These are phyloP conservation scores for Didymella keratinophila DNA, from an alignment of 2,329 filamentous ascomycete species.

Conservation along the genomic window DNA sequence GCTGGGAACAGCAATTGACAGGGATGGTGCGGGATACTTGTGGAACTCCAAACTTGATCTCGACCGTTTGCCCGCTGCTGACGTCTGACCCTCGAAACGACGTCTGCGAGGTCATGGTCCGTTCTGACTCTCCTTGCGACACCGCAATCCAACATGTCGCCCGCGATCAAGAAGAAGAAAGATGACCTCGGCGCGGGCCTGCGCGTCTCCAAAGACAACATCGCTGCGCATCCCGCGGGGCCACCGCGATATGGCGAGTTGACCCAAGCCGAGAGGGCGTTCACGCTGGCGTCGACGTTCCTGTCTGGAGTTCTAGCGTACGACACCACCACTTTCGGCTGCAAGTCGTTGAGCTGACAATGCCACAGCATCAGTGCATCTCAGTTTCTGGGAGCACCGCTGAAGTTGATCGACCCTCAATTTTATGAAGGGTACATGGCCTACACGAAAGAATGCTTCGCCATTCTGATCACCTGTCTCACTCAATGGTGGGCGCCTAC, in stretches of 20 bases:
- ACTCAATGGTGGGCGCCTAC: slow-evolving; percentile 91
- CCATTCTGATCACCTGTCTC: slow-evolving; percentile 77
- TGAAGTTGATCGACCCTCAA: slow-evolving; percentile 78
- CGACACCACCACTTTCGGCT: slow-evolving; percentile 17
- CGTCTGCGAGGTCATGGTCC: slow-evolving; percentile 23
- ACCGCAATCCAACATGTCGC: slow-evolving; percentile 24
- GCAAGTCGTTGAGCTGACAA: slow-evolving; percentile 23
- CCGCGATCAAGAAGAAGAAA: slow-evolving; percentile 44
- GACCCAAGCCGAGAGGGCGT: slow-evolving; percentile 59
- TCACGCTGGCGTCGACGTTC: slow-evolving; percentile 60
- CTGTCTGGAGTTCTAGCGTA: slow-evolving; percentile 59
- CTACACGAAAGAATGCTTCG: slow-evolving; percentile 84
- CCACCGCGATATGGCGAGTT: slow-evolving; percentile 57
- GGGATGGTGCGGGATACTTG: slow-evolving; percentile 27
- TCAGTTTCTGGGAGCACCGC: slow-evolving; percentile 76
- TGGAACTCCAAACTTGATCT: slow-evolving; percentile 37
- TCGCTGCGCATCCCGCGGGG: slow-evolving; percentile 54
- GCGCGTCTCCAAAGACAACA: slow-evolving; percentile 53
- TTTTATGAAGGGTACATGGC: slow-evolving; percentile 88
- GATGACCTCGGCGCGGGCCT: slow-evolving; percentile 54
- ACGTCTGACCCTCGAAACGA: slow-evolving; percentile 23
- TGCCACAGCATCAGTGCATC: slow-evolving; percentile 64
- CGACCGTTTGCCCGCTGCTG: slow-evolving; percentile 22
- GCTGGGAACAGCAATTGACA: slow-evolving; percentile 31
- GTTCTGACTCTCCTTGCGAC: slow-evolving; percentile 1